These are phyloP conservation scores for Lipomyces spencermartinsiae DNA, from an alignment of 805 yeast species.

Conservation along the genomic window DNA sequence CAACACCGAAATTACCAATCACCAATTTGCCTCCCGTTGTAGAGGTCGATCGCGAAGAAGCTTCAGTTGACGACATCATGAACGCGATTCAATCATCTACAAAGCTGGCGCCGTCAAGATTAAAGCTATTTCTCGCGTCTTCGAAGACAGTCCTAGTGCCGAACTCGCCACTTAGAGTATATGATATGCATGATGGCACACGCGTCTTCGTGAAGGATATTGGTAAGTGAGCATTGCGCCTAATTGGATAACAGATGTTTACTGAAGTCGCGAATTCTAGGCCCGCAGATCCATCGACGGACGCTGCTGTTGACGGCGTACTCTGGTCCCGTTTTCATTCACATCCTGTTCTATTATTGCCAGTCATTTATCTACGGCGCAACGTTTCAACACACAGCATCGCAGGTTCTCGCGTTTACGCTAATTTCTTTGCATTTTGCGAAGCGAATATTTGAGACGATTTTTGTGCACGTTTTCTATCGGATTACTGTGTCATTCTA, in stretches of 20 bases:
- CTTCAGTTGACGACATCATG: slow-evolving; percentile 30
- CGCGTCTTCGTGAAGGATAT: slow-evolving; percentile 30
- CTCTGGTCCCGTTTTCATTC: slow-evolving; percentile 86
- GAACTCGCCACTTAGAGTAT: slow-evolving; percentile 26
- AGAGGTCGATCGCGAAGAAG: slow-evolving; percentile 34
- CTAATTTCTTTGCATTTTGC: slow-evolving; percentile 74
- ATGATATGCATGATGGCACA: slow-evolving; percentile 35
- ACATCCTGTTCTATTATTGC: slow-evolving; percentile 65
- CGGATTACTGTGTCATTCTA: slow-evolving; percentile 88
- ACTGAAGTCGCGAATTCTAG: slow-evolving; percentile 9
- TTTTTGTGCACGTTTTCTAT: slow-evolving; percentile 83
- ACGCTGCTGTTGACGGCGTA: slow-evolving; percentile 86
- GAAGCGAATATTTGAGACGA: slow-evolving; percentile 87
- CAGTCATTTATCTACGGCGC: slow-evolving; percentile 48
- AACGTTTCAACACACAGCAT: slow-evolving; percentile 51
- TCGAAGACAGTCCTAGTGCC: slow-evolving; percentile 28
- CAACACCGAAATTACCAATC: slow-evolving; percentile 21
- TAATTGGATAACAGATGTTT: background rate
- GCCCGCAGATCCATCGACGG: slow-evolving; percentile 88
- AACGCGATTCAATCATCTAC: slow-evolving; percentile 26
- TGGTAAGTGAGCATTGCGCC: slow-evolving; percentile 16
- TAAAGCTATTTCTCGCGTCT: slow-evolving; percentile 25
- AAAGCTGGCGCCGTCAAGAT: slow-evolving; percentile 22
- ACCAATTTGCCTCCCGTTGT: slow-evolving; percentile 27
- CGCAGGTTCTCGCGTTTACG: slow-evolving; percentile 61